Evolutionary conservation across 78 protist species (phyloP).

Genomic region (Paratrimastix pyriformis): DNA sequence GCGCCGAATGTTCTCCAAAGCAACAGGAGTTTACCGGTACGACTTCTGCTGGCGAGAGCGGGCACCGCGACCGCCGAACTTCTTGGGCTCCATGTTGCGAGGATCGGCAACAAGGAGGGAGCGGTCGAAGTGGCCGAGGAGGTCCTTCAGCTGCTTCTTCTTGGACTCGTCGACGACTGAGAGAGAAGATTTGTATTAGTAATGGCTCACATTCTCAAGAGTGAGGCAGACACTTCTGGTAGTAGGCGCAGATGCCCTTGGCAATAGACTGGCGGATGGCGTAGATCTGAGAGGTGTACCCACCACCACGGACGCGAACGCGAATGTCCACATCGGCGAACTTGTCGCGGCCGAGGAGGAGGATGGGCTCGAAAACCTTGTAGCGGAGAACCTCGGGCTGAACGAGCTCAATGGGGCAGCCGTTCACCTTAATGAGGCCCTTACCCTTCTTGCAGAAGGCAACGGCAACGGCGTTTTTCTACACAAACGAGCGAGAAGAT

Average conservation of each 20-base stretch:
- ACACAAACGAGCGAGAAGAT: too few relatives aligned
- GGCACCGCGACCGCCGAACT: constrained; percentile 98
- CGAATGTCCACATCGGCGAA: constrained; percentile 91
- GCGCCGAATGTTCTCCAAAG: too few relatives aligned
- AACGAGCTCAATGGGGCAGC: constrained; percentile 81
- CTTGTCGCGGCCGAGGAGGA: constrained; percentile 75
- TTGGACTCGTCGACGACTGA: constrained; percentile 86
- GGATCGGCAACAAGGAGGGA: constrained; percentile 98
- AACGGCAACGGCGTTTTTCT: constrained; percentile 97
- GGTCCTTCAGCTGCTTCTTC: constrained; percentile 87
- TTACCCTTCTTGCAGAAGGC: constrained; percentile 81
- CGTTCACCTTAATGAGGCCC: constrained; percentile 93
- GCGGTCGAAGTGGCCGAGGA: constrained; percentile 81
- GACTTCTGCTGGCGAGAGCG: constrained; percentile 97
- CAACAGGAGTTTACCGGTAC: constrained; percentile 97
- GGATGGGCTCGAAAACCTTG: constrained; percentile 94
- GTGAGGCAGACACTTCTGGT: constrained; percentile 81
- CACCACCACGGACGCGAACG: constrained; percentile 97
- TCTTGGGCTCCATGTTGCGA: constrained; percentile 98
- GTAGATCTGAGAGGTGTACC: constrained; percentile 86
- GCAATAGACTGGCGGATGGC: constrained; percentile 97
- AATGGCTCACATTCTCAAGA: background rate
- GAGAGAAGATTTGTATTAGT: background rate
- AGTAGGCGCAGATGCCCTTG: constrained; percentile 90
- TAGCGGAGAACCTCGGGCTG: constrained; percentile 82